Conservation (phyloP, 1,139 yeast species). For the Williopsis jadinii region DNA sequence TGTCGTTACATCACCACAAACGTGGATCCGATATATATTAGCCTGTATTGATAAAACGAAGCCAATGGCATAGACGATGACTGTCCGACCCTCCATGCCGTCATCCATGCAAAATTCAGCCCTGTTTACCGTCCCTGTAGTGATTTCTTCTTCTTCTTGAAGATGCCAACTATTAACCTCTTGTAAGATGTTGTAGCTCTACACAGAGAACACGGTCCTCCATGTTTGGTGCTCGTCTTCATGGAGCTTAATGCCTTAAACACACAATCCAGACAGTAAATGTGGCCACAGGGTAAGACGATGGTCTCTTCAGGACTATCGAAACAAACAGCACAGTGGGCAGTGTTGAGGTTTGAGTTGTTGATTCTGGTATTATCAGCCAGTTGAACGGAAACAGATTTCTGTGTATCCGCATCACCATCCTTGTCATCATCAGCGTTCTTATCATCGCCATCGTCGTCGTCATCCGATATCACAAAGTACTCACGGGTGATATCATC, state of each 20-base stretch:
- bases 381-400: constrained; percentile 23
- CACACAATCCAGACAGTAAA: constrained; percentile 44
- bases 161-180: constrained; percentile 23
- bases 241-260: constrained; percentile 42
- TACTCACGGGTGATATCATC: constrained; percentile 12
- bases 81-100: too few species aligned
- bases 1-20: too few species aligned
- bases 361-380: constrained; percentile 21
- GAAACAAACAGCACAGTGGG: constrained; percentile 45
- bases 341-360: constrained; percentile 26
- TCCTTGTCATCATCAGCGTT: constrained; percentile 3
- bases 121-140: constrained; percentile 3
- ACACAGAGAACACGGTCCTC: constrained; percentile 45
- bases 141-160: constrained; percentile 24
- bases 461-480: constrained; percentile 14
- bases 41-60: not conserved
- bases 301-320: constrained; percentile 41
- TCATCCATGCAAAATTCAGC: too few species aligned
- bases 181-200: constrained; percentile 33
- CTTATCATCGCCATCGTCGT: constrained; percentile 8
- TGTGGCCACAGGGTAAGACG: constrained; percentile 48
- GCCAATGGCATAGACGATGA: not conserved
- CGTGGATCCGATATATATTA: too few species aligned
- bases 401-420: constrained; percentile 4
- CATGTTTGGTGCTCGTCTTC: constrained; percentile 24